phyloP scores from a whole-genome alignment of 768 basidiomycete species.

The Amanita polypyramis region DNA sequence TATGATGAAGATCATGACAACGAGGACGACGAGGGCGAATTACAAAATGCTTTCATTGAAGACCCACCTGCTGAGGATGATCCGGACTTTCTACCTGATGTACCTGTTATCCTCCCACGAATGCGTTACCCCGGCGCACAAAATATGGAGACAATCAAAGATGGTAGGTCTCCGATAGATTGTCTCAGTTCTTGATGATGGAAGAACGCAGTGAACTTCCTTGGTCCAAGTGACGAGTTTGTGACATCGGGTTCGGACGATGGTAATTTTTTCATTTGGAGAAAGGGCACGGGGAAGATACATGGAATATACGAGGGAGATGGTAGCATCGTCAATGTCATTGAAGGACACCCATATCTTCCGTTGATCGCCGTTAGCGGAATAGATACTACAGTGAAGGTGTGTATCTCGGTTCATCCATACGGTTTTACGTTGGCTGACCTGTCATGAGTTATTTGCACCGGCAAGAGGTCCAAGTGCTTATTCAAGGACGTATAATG shows the following conservation, averaged over 20 bases:
- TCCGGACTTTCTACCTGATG: conserved; percentile 19
- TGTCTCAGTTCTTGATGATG: background rate
- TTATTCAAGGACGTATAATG: conserved; percentile 46
- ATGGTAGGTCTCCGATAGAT: conserved; percentile 39
- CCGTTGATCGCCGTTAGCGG: conserved; percentile 82
- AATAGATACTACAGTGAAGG: conserved; percentile 81
- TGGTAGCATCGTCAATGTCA: conserved; percentile 69
- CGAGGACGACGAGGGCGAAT: conserved; percentile 17
- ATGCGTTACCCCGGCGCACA: conserved; percentile 56
- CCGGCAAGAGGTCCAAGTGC: conserved; percentile 35
- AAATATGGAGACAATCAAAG: conserved; percentile 80
- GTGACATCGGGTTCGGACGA: conserved; percentile 83
- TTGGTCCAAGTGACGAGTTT: conserved; percentile 70
- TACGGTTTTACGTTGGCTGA: conserved; percentile 4
- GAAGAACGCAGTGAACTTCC: conserved; percentile 56
- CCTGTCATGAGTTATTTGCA: conserved; percentile 46
- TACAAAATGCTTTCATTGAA: conserved; percentile 14
- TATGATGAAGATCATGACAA: background rate
- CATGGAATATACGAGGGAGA: conserved; percentile 83
- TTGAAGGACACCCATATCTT: conserved; percentile 74
- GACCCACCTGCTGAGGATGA: conserved; percentile 18
- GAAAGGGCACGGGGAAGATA: conserved; percentile 51
- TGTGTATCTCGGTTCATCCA: conserved; percentile 16
- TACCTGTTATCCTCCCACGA: conserved; percentile 54
- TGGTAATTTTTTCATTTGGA: conserved; percentile 83